Evolutionary conservation across 108 stramenopile genomes (phyloP).

Genomic region (Nannochloropsis gaditana): DNA sequence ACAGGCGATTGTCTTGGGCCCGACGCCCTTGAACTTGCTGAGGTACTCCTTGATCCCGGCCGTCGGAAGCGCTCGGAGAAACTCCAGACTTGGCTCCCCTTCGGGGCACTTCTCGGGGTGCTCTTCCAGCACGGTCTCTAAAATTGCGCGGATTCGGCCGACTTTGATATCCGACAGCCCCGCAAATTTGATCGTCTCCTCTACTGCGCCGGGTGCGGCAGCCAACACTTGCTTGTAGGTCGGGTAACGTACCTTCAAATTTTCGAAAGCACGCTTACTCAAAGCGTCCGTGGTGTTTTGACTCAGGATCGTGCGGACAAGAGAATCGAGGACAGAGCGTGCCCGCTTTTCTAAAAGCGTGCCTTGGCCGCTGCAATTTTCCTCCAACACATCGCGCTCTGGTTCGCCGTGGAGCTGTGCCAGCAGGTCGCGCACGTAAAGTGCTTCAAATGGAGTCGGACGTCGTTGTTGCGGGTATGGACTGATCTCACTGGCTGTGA

Average conservation of each 20-base stretch:
- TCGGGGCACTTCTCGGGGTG: conserved; percentile 38
- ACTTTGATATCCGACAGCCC: conserved; percentile 64
- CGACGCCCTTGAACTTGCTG: conserved; percentile 65
- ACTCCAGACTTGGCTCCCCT: conserved; percentile 59
- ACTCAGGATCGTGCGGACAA: conserved; percentile 68
- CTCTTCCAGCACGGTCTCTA: conserved; percentile 54
- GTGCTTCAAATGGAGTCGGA: background rate
- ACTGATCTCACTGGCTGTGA: conserved; percentile 13
- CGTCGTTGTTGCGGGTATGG: conserved; percentile 15
- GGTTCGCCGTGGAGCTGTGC: background rate
- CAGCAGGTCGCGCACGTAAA: background rate
- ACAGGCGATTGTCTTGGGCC: conserved; percentile 73
- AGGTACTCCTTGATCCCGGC: conserved; percentile 60
- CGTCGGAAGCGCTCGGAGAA: conserved; percentile 53
- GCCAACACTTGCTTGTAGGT: conserved; percentile 58
- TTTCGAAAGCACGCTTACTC: conserved; percentile 57
- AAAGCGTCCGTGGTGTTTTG: conserved; percentile 73
- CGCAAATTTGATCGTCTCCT: conserved; percentile 60
- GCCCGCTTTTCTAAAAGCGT: background rate
- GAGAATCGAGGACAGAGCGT: conserved; percentile 49
- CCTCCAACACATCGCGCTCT: conserved; percentile 2
- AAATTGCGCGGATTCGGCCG: conserved; percentile 60
- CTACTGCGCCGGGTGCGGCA: conserved; percentile 38
- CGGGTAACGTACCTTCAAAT: conserved; percentile 59
- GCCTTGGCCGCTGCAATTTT: background rate